Evolutionary conservation across 768 basidiomycete species (phyloP), one percentile per base, ranked within the genome.

Genomic region (Trichaptum fuscoviolaceum): DNA sequence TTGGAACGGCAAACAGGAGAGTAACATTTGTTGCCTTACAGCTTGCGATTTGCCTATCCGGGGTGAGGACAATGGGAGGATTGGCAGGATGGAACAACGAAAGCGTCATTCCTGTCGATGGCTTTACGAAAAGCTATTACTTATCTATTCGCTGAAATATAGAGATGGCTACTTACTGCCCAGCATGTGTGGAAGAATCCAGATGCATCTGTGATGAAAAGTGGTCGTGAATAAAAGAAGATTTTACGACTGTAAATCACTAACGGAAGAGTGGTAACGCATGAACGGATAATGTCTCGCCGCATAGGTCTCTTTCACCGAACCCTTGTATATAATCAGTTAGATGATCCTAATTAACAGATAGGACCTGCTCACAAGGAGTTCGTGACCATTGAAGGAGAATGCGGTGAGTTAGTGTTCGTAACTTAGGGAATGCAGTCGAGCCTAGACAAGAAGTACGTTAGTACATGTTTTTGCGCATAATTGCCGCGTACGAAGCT

Each of bases 391-490:
- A 69, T 60, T 73, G 60, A 8, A 67, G 61, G 34, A 74, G 57
- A 36, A 65, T 52, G 20, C 30, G 61, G 57, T 73, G 65, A 9
- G 68, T 69, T 57, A 70, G 52, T 3, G 67, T 65, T 34, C 74
- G 70, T 2, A 73, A 70, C 65, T 76, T 77, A 4, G 75, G 74
- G 64, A 75, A 73, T 0, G 73, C 69, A 9, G 75, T 74, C 2
- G 76, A 75, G 8, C 76, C 75, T 63, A 60, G 61, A 20, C 10
- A 2, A 52, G 15, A 52, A 5, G 42, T 52, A 30, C 2, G 30
- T 30, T 3, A 30, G 30, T 2, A n/a, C n/a, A 30, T 30, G 30
- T 30, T 30, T 8, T 3, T 30, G 30, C 2, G 30, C 30, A 30
- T 8, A 8, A 30, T 30, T 3, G 8, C 8, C 30, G 30, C 30